phyloP scores from a whole-genome alignment of 2,329 filamentous ascomycete species.

The Microsporum audouinii region DNA sequence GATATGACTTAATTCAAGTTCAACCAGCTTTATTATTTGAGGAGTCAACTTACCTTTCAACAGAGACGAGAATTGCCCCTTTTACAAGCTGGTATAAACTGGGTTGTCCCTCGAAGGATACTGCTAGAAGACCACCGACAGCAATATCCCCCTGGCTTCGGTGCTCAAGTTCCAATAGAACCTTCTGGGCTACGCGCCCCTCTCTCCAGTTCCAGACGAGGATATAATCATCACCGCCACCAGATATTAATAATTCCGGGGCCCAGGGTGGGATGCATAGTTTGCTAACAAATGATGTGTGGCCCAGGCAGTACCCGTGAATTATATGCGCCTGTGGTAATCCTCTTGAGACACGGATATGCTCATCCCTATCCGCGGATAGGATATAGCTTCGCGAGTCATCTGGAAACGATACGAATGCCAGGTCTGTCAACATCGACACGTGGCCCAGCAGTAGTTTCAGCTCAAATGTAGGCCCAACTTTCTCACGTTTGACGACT shows the following conservation, averaged over 20 bases:
- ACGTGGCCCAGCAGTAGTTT: slow-evolving; percentile 82
- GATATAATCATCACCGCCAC: slow-evolving; percentile 70
- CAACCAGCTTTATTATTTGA: background rate
- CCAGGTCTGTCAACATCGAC: slow-evolving; percentile 76
- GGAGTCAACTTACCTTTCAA: slow-evolving; percentile 45
- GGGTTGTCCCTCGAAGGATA: slow-evolving; percentile 19
- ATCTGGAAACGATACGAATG: slow-evolving; percentile 40
- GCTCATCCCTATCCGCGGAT: slow-evolving; percentile 61
- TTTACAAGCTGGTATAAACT: slow-evolving; percentile 9
- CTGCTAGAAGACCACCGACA: slow-evolving; percentile 43
- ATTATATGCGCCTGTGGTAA: slow-evolving; percentile 77
- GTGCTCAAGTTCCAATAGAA: slow-evolving; percentile 16
- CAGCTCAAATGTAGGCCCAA: slow-evolving; percentile 55
- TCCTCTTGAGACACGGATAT: slow-evolving; percentile 78
- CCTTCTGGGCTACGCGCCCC: slow-evolving; percentile 23
- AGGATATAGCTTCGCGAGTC: slow-evolving; percentile 48
- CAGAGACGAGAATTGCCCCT: slow-evolving; percentile 39
- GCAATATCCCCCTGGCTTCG: slow-evolving; percentile 24
- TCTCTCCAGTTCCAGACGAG: slow-evolving; percentile 71
- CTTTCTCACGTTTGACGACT: slow-evolving; percentile 34
- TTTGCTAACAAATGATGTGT: slow-evolving; percentile 70
- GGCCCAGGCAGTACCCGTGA: slow-evolving; percentile 78
- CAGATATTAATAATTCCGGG: slow-evolving; percentile 62
- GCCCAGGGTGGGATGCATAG: slow-evolving; percentile 52
- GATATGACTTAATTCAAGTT: slow-evolving; percentile 16